These are phyloP conservation scores for Acer campestre DNA, from an alignment of 345 rosid species.

Conservation along the genomic window DNA sequence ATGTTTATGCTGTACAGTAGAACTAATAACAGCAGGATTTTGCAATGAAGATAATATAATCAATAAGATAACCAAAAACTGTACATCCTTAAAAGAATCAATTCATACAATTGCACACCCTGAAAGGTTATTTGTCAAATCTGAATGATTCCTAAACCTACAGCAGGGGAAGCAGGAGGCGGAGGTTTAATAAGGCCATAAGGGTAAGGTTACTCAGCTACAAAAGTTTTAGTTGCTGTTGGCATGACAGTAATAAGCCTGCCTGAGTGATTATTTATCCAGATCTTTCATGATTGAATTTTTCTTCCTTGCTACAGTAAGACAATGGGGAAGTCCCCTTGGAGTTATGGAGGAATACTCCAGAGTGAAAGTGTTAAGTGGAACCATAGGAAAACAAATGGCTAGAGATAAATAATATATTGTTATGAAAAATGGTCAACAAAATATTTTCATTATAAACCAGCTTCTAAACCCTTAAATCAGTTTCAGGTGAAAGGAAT, in stretches of 20 bases:
- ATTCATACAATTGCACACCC: background rate
- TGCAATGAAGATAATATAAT: background rate
- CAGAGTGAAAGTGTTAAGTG: background rate
- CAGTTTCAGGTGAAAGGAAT: background rate
- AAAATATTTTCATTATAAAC: background rate
- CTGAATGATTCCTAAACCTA: background rate
- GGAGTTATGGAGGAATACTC: background rate
- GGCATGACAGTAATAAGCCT: background rate
- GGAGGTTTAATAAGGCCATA: background rate
- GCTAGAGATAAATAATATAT: too few relatives aligned
- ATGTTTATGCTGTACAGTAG: background rate
- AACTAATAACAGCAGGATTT: background rate
- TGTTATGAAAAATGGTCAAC: too few relatives aligned
- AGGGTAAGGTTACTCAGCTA: background rate
- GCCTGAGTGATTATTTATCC: background rate
- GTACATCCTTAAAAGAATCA: background rate
- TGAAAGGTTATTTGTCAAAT: background rate
- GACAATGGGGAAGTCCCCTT: background rate
- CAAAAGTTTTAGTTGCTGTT: background rate
- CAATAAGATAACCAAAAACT: conserved; percentile 2
- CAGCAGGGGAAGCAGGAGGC: background rate
- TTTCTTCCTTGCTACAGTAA: background rate
- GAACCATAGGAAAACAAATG: background rate
- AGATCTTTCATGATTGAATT: background rate
- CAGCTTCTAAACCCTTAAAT: background rate